phyloP scores from a whole-genome alignment of 1,284 basidiomycete species.

The Wallemia ichthyophaga region DNA sequence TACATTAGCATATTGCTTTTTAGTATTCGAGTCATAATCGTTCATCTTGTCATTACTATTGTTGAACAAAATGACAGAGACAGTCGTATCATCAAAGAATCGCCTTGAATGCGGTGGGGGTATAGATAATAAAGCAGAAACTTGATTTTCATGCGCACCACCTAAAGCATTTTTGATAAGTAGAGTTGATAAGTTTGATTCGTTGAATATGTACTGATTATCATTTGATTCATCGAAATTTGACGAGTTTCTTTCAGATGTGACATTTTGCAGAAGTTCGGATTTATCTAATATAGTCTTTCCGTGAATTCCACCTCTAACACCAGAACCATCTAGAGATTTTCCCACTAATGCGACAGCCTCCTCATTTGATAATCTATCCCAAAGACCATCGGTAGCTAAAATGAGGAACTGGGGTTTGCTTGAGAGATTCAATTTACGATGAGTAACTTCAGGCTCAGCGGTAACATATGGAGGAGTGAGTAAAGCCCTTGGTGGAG shows the following conservation, averaged over 20 bases:
- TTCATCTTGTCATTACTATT: background rate
- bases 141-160: constrained; percentile 36
- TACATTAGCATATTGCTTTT: background rate
- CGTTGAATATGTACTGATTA: constrained; percentile 25
- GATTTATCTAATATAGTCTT: background rate
- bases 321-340: constrained; percentile 37
- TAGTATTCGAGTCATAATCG: background rate
- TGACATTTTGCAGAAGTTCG: constrained; percentile 3
- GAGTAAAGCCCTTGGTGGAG: constrained; percentile 29
- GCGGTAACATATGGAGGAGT: constrained; percentile 90
- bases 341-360: constrained; percentile 69
- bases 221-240: constrained; percentile 7
- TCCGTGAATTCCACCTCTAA: constrained; percentile 28
- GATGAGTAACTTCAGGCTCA: constrained; percentile 59
- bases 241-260: background rate
- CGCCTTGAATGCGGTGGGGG: constrained; percentile 47
- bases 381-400: constrained; percentile 86
- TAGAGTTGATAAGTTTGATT: constrained; percentile 65
- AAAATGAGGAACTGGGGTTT: constrained; percentile 45
- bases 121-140: constrained; percentile 51
- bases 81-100: constrained; percentile 63
- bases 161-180: constrained; percentile 81
- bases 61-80: constrained; percentile 12
- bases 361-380: constrained; percentile 76
- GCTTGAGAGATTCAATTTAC: constrained; percentile 16